phyloP scores from a whole-genome alignment of 345 rosid species.

The Dipteronia sinensis region DNA sequence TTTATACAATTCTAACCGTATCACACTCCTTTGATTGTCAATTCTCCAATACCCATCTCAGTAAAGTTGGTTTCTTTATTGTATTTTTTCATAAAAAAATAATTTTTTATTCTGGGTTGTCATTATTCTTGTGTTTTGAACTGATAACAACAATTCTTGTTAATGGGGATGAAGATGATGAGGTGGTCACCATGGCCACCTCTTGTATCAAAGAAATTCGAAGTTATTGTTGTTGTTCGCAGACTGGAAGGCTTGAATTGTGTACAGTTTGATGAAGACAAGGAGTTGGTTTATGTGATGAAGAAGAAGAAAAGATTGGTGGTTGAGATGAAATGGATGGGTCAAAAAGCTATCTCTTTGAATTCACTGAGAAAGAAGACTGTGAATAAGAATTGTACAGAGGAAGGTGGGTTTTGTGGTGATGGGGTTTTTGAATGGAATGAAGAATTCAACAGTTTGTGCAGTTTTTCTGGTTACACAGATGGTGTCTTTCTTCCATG shows the following conservation, averaged over 20 bases:
- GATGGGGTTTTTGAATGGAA: slow-evolving; percentile 65
- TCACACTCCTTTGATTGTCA: background rate
- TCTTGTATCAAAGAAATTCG: slow-evolving; percentile 45
- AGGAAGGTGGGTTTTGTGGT: slow-evolving; percentile 45
- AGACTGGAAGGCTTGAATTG: slow-evolving; percentile 41
- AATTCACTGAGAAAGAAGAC: slow-evolving; percentile 28
- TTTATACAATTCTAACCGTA: background rate
- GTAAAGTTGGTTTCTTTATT: background rate
- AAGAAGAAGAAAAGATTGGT: slow-evolving; percentile 35
- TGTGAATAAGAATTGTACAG: slow-evolving; percentile 39
- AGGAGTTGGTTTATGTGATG: slow-evolving; percentile 12
- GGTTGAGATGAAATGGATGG: slow-evolving; percentile 63
- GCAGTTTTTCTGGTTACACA: slow-evolving; percentile 49
- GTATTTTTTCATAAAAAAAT: background rate
- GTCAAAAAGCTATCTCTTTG: slow-evolving; percentile 42
- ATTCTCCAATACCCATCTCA: background rate
- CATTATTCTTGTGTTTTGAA: background rate
- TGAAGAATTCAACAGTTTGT: slow-evolving; percentile 52
- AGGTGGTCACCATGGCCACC: slow-evolving; percentile 42
- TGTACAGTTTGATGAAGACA: slow-evolving; percentile 17
- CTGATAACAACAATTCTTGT: background rate
- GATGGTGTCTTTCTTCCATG: slow-evolving; percentile 48
- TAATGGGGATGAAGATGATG: slow-evolving; percentile 59
- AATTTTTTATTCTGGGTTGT: background rate
- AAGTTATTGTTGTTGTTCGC: slow-evolving; percentile 37